Evolutionary conservation across 1,284 basidiomycete species (phyloP), one percentile per base, ranked within the genome.

Genomic region (Stereum hirsutum): DNA sequence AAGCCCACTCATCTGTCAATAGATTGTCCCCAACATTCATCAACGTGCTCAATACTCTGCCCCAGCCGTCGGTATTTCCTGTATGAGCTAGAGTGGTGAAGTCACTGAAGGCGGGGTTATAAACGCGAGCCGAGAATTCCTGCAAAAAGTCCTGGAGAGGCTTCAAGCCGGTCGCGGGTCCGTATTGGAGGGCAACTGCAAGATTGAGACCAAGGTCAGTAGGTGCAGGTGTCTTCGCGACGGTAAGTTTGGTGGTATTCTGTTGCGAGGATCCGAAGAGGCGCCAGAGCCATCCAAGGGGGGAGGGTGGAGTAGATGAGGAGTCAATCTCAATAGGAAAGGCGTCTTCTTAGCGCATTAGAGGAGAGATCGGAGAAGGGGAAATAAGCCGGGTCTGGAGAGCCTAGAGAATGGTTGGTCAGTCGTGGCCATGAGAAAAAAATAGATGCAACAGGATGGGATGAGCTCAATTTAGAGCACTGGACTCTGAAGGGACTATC

Each of bases 11-110:
- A 41, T 83, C 81, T 12, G 78, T 75, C 2, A 92, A 58, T 37
- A 89, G 66, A 6, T 72, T 71, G 51, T 91, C 87, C 6, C 86
- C 88, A 1, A 72, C 71, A 54, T 91, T 84, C 56, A 78, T 77
- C 12, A 92, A 61, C 5, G 75, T 75, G 33, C 3, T 74, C 61
- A 10, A 65, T 62, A 50, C 77, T 76, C 41, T 58, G 52, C 78
- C 78, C n/a, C n/a, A n/a, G 28, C 75, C 88, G 55, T 89, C 88
- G 0, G 88, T 91, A 47, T 87, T 86, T 14, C 88, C 88, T 10
- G 73, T 72, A 49, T 85, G 75, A 6, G 83, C 56, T n/a, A 89
- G 56, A 2, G 72, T 75, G 6, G 71, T 64, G 59, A 70, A 88
- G 56, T 89, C 75, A n/a, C 63, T 56, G 57, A 85, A 88, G 0